Evolutionary conservation across 805 yeast species (phyloP).

Genomic region (Candida odintsovae): DNA sequence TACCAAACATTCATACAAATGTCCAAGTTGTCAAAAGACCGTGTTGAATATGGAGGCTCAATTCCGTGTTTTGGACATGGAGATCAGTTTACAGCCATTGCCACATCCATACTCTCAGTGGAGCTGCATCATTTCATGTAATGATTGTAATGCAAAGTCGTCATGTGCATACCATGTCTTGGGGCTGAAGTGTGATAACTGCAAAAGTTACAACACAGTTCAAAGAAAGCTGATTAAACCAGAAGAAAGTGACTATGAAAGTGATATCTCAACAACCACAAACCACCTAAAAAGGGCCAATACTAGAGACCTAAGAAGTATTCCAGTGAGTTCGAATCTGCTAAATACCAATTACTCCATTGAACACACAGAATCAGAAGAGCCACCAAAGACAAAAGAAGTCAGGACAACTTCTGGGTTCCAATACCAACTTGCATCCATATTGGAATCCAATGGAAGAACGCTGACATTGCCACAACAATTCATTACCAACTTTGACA

Average conservation of each 20-base stretch:
- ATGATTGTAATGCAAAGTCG: conserved; percentile 84
- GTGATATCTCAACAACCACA: conserved; percentile 20
- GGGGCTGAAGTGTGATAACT: conserved; percentile 83
- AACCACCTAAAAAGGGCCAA: conserved; percentile 11
- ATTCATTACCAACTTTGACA: conserved; percentile 23
- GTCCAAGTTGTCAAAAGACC: conserved; percentile 86
- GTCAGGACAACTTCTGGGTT: not conserved
- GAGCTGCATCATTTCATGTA: conserved; percentile 71
- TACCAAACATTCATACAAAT: conserved; percentile 78
- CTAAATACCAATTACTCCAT: conserved; percentile 22
- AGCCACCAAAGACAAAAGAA: not conserved
- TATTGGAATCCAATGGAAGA: conserved; percentile 5
- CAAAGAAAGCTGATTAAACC: conserved; percentile 68
- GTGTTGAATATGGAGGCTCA: conserved; percentile 84
- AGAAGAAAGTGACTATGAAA: conserved; percentile 38
- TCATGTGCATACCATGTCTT: conserved; percentile 72
- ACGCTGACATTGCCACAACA: conserved; percentile 24
- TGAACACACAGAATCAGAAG: conserved; percentile 5
- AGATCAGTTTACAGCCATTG: conserved; percentile 66
- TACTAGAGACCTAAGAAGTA: conserved; percentile 15
- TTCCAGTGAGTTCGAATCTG: conserved; percentile 18
- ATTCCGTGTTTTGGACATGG: conserved; percentile 81
- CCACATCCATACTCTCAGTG: conserved; percentile 77
- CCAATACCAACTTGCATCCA: not conserved
- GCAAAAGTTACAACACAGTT: conserved; percentile 82